Conservation (phyloP, 257 asterid genomes). For the Solanum chaucha region DNA sequence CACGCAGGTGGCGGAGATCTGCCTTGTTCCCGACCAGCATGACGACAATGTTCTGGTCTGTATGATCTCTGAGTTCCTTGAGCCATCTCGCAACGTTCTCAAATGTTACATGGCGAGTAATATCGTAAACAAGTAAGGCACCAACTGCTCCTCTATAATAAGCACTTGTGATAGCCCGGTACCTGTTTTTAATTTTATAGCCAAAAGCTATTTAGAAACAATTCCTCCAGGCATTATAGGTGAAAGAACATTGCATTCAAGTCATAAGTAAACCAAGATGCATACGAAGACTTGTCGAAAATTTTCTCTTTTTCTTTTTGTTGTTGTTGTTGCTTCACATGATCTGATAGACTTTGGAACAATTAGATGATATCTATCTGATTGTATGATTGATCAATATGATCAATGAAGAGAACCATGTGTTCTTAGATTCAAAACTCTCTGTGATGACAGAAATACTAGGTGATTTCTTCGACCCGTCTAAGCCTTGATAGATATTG, state of each 20-base stretch:
- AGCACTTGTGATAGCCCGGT: constrained; percentile 42
- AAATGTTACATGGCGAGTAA: constrained; percentile 32
- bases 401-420: not conserved
- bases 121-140: constrained; percentile 32
- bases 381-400: not conserved
- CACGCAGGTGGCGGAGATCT: constrained; percentile 33
- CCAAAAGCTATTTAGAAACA: not conserved
- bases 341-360: not conserved
- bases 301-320: not conserved
- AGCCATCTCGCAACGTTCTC: constrained; percentile 37
- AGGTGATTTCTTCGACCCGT: not conserved
- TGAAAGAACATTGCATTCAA: not conserved
- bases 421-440: not conserved
- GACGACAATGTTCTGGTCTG: constrained; percentile 30
- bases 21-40: constrained; percentile 39
- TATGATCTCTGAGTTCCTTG: constrained; percentile 40
- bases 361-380: not conserved
- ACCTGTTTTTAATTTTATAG: constrained; percentile 8
- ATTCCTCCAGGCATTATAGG: not conserved
- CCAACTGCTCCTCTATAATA: constrained; percentile 42
- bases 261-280: not conserved
- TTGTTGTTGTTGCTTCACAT: not conserved
- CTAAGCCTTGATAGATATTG: not conserved
- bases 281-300: not conserved
- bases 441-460: not conserved